Conservation (phyloP, 805 yeast species). For the Saturnispora diversa region DNA sequence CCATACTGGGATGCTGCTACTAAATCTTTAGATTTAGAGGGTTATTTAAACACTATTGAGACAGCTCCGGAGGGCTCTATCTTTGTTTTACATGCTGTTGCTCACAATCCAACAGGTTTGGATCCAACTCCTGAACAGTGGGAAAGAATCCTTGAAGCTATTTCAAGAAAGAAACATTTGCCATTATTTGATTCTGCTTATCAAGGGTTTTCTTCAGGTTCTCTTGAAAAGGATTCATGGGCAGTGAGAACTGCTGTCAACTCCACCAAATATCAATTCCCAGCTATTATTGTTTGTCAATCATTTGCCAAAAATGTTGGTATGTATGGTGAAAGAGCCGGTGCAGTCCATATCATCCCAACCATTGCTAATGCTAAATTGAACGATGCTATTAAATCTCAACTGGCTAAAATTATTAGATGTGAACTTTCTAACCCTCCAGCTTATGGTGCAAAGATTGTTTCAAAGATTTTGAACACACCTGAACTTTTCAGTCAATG, state of each 20-base stretch:
- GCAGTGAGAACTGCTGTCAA: constrained; percentile 64
- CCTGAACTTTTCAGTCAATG: constrained; percentile 69
- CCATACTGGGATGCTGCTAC: constrained; percentile 79
- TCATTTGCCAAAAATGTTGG: constrained; percentile 96
- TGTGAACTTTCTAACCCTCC: constrained; percentile 92
- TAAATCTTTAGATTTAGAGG: constrained; percentile 65
- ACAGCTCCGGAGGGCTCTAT: constrained; percentile 69
- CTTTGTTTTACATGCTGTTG: constrained; percentile 86
- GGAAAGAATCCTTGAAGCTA: constrained; percentile 56
- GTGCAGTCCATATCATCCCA: constrained; percentile 75
- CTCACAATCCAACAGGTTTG: constrained; percentile 96
- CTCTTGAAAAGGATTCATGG: constrained; percentile 73
- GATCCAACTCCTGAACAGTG: constrained; percentile 85
- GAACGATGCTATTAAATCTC: constrained; percentile 58
- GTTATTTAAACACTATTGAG: constrained; percentile 54
- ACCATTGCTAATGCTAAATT: constrained; percentile 36
- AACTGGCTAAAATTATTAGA: constrained; percentile 66
- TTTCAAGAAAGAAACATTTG: constrained; percentile 57
- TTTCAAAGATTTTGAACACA: constrained; percentile 60
- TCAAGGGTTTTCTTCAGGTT: constrained; percentile 95
- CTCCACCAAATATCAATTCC: constrained; percentile 38
- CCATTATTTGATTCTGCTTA: constrained; percentile 91
- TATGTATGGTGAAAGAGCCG: constrained; percentile 95
- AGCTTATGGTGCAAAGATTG: constrained; percentile 90
- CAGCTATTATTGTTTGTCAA: constrained; percentile 69